Evolutionary conservation across 2,329 filamentous ascomycete species (phyloP), one percentile per base, ranked within the genome.

Genomic region (Colletotrichum orbiculare): DNA sequence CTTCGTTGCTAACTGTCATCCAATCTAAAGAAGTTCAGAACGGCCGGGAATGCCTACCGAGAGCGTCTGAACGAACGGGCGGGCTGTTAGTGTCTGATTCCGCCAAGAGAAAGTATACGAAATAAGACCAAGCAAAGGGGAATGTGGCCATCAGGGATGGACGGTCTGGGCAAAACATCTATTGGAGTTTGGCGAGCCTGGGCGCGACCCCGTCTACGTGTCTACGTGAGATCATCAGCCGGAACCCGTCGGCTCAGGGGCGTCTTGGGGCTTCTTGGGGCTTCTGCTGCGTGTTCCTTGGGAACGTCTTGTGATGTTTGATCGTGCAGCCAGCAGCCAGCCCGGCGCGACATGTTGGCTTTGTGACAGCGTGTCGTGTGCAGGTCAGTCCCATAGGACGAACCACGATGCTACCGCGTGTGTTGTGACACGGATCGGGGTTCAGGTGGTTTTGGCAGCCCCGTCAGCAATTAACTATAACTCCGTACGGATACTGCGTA

Each of bases 81-180:
- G 35, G 15, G 46, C 33, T 50, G 38, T 49, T 37, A 37, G 25
- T 25, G 25, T 25, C 25, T 25, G 25, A 25, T 25, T 34, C 25
- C 46, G 62, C 62, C 62, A 62, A 65, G 62, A 50, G 46, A 50
- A 52, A 48, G 17, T 50, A 58, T 57, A 65, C 52, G 52, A 65
- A 25, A 25, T 25, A 57, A 57, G 37, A 38, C 8, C 38, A 13
- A 39, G 46, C 38, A 7, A 50, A 53, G 58, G 25, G 58, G 62
- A 65, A 56, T 62, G 52, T 37, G 41, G 38, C 38, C 41, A 46
- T 10, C 35, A 57, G 52, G 58, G 56, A 53, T 52, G 47, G 41
- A 33, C 41, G 58, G 62, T 48, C 58, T 65, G 47, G 62, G 62
- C 62, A 57, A 45, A 55, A 42, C 60, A 45, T 56, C 41, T 62